phyloP scores from a whole-genome alignment of 805 yeast genomes.

The Ascoidea rubescens region DNA sequence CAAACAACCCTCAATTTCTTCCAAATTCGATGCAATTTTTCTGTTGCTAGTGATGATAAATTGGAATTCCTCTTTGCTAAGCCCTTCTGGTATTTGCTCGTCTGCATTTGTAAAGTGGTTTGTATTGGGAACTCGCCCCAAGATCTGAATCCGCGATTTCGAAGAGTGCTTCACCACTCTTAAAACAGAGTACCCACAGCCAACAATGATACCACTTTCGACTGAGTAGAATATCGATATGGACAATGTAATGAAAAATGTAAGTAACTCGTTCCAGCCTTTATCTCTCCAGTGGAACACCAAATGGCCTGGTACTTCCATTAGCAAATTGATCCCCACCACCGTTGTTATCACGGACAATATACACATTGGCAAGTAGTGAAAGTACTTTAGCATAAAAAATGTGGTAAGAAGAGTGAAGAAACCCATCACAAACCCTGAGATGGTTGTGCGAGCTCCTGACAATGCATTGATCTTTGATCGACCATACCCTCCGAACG shows the following conservation, averaged over 20 bases:
- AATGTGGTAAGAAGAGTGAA: conserved; percentile 53
- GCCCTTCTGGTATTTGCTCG: conserved; percentile 17
- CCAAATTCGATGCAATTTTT: conserved; percentile 15
- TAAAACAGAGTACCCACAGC: conserved; percentile 66
- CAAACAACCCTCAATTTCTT: conserved; percentile 52
- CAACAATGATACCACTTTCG: conserved; percentile 84
- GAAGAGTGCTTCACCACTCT: conserved; percentile 74
- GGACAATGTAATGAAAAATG: conserved; percentile 49
- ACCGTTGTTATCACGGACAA: conserved; percentile 68
- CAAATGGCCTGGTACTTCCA: conserved; percentile 75
- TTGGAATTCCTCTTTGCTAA: conserved; percentile 1
- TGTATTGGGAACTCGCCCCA: conserved; percentile 54
- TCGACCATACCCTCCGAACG: conserved; percentile 94
- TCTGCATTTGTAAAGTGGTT: conserved; percentile 60
- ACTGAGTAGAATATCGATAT: conserved; percentile 63
- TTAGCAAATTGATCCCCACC: conserved; percentile 64
- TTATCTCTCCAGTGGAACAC: conserved; percentile 55
- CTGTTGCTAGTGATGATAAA: conserved; percentile 1
- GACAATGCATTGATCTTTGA: conserved; percentile 77
- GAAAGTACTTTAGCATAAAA: conserved; percentile 47
- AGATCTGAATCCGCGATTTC: conserved; percentile 69
- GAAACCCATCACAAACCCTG: conserved; percentile 76
- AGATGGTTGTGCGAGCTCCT: conserved; percentile 75
- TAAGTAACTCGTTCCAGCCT: conserved; percentile 67
- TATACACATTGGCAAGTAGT: conserved; percentile 66